Evolutionary conservation across 495 filamentous ascomycete genomes (phyloP).

Genomic region (Tuber aestivum): DNA sequence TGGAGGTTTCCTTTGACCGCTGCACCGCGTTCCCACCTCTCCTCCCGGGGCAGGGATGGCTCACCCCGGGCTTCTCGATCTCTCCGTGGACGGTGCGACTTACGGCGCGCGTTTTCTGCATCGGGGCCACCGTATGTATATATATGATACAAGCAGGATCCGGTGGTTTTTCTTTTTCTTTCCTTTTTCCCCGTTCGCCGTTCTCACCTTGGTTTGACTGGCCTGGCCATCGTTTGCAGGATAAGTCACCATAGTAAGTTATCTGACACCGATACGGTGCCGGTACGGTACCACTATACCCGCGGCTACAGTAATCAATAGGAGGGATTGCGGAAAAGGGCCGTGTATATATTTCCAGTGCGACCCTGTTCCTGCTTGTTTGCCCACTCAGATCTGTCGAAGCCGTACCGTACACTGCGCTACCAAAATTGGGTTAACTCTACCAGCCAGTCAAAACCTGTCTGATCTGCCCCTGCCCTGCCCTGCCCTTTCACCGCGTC

Average conservation of each 20-base stretch:
- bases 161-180: not conserved
- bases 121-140: not conserved
- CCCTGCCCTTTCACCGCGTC: not conserved
- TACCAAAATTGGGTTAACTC: not conserved
- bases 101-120: not conserved
- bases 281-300: too few relatives aligned
- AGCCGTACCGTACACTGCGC: not conserved
- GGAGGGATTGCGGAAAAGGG: not conserved
- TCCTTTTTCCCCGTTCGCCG: not conserved
- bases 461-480: not conserved
- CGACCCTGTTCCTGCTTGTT: conserved; percentile 4
- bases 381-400: not conserved
- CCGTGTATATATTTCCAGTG: not conserved
- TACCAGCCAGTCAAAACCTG: not conserved
- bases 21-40: not conserved
- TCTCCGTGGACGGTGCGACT: not conserved
- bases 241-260: not conserved
- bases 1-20: not conserved
- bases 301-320: not conserved
- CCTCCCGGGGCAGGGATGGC: not conserved
- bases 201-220: not conserved
- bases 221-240: not conserved
- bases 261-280: too few relatives aligned
- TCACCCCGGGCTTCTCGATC: not conserved
- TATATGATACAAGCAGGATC: not conserved